A percentile compares a stretch with the other conserved stretches of the same genome.
Evolutionary conservation across 2,329 filamentous ascomycete genomes (phyloP).

Genomic region (Phyllosticta ampelicida): DNA sequence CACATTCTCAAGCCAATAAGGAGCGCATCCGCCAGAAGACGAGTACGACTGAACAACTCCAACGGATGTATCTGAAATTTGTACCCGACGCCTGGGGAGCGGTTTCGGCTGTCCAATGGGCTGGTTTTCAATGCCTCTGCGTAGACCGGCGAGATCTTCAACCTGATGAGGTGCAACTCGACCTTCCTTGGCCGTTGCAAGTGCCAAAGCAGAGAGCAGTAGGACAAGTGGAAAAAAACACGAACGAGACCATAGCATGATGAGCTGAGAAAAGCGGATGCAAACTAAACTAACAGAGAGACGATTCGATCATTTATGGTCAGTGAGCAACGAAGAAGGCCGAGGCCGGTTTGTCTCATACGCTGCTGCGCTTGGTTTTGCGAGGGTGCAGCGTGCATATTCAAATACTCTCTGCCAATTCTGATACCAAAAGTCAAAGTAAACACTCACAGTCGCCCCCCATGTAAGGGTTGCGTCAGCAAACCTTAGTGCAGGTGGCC

Average conservation of each 20-base stretch:
- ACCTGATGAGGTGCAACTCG: background rate
- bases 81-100: background rate
- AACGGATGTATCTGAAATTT: background rate
- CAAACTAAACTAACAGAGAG: background rate
- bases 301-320: background rate
- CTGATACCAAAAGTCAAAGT: background rate
- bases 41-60: background rate
- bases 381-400: background rate
- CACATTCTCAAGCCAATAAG: conserved; percentile 33
- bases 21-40: conserved; percentile 13
- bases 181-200: background rate
- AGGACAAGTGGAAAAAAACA: background rate
- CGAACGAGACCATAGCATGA: background rate
- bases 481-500: background rate
- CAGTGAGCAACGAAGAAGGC: background rate
- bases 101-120: background rate
- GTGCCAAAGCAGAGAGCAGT: background rate
- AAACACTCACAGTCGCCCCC: background rate
- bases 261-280: background rate
- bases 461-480: background rate
- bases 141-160: background rate
- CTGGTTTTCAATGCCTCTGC: background rate
- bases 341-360: too few species aligned
- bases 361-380: background rate
- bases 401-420: background rate